These are phyloP conservation scores for Lobulomyces angularis DNA, from an alignment of 192 early-diverging fungal genomes.

Conservation along the genomic window DNA sequence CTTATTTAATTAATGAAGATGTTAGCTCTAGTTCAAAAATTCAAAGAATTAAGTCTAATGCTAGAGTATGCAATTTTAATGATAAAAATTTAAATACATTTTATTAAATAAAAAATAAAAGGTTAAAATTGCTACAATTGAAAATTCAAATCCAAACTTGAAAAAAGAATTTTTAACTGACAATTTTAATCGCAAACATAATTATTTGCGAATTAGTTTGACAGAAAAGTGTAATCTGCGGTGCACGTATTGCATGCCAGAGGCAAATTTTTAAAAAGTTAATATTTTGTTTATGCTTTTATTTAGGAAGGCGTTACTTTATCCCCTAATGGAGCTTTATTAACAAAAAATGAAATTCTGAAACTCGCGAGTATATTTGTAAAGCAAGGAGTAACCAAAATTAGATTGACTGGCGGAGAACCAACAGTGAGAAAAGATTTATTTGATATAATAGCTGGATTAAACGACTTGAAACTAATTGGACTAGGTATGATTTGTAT, in stretches of 20 bases:
- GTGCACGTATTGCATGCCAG: slow-evolving; percentile 97
- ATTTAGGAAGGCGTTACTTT: too few relatives aligned
- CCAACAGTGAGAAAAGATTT: slow-evolving; percentile 89
- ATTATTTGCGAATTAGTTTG: slow-evolving; percentile 85
- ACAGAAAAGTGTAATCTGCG: slow-evolving; percentile 93
- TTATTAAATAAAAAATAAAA: too few relatives aligned
- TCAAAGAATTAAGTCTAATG: too few relatives aligned
- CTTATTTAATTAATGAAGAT: too few relatives aligned
- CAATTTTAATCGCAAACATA: slow-evolving; percentile 75
- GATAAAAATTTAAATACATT: too few relatives aligned
- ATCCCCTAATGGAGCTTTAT: slow-evolving; percentile 51
- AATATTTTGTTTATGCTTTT: too few relatives aligned
- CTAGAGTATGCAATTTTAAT: too few relatives aligned
- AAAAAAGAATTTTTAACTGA: too few relatives aligned
- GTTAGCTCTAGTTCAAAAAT: too few relatives aligned
- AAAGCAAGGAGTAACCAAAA: slow-evolving; percentile 77
- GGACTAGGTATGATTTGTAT: background rate
- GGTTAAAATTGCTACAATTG: too few relatives aligned
- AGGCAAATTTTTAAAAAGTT: slow-evolving; percentile 52
- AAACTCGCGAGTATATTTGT: slow-evolving; percentile 75
- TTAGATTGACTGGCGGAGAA: slow-evolving; percentile 91
- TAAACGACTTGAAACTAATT: slow-evolving; percentile 4
- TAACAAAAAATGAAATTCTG: slow-evolving; percentile 74
- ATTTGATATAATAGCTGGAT: slow-evolving; percentile 70
- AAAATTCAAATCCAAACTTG: too few relatives aligned